Percentiles rank a stretch among this genome's conserved stretches.
These are phyloP conservation scores for Saccharomycopsis selenospora DNA, from an alignment of 805 yeast genomes.

Conservation along the genomic window DNA sequence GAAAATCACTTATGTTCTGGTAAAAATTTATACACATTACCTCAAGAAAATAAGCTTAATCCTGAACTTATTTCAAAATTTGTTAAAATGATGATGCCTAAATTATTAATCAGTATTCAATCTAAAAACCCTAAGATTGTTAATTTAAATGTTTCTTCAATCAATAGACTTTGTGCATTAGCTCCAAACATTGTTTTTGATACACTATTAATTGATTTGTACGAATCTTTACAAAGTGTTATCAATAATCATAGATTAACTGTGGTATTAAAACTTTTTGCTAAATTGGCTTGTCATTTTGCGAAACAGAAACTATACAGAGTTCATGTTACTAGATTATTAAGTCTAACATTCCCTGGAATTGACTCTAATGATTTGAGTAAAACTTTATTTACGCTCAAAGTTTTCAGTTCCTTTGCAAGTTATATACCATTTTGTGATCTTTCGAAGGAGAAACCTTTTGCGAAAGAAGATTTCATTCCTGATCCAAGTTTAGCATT, in stretches of 20 bases:
- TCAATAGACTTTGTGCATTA: conserved; percentile 59
- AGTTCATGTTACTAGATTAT: conserved; percentile 69
- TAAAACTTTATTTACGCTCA: conserved; percentile 61
- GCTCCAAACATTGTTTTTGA: conserved; percentile 50
- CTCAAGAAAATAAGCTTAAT: conserved; percentile 32
- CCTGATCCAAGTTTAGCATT: conserved; percentile 29
- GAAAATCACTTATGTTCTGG: conserved; percentile 37
- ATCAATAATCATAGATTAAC: conserved; percentile 74
- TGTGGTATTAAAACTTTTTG: conserved; percentile 62
- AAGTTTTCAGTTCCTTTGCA: conserved; percentile 62
- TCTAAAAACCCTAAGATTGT: conserved; percentile 55
- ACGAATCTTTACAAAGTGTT: conserved; percentile 57
- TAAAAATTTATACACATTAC: conserved; percentile 25
- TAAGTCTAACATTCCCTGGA: conserved; percentile 67
- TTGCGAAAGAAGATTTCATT: conserved; percentile 32
- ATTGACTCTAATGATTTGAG: conserved; percentile 82
- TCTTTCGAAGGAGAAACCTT: conserved; percentile 35
- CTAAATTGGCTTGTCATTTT: conserved; percentile 60
- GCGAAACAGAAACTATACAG: conserved; percentile 56
- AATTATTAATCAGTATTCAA: conserved; percentile 66
- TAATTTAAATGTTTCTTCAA: conserved; percentile 49
- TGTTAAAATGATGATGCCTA: conserved; percentile 45
- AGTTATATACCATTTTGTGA: conserved; percentile 67
- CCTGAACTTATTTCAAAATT: conserved; percentile 35
- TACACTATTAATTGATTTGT: conserved; percentile 58